Percentiles rank a stretch among this genome's conserved stretches.
Evolutionary conservation across 2,329 filamentous ascomycete genomes (phyloP).

Genomic region (Neoascochyta sp.): DNA sequence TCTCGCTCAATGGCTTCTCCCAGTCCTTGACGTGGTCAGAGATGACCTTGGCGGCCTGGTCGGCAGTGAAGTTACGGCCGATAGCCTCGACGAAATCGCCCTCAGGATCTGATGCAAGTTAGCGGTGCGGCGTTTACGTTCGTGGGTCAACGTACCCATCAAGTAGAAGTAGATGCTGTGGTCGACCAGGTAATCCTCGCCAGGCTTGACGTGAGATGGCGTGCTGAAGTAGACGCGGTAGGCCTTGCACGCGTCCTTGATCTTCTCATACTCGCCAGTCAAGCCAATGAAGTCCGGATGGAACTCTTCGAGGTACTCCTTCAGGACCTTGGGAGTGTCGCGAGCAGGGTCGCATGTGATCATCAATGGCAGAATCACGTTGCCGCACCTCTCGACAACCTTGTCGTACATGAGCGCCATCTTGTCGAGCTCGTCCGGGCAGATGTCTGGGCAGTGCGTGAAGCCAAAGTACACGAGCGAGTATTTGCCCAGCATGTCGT

Average conservation of each 20-base stretch:
- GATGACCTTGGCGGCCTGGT: constrained; percentile 80
- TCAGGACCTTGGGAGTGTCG: constrained; percentile 80
- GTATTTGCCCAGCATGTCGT: constrained; percentile 84
- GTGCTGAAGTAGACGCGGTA: constrained; percentile 98
- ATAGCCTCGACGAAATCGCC: constrained; percentile 98
- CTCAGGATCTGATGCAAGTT: constrained; percentile 69
- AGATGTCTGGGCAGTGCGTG: constrained; percentile 97
- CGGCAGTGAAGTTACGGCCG: constrained; percentile 87
- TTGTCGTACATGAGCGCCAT: constrained; percentile 93
- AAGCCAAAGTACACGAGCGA: constrained; percentile 94
- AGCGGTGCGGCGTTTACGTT: constrained; percentile 8
- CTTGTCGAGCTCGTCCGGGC: constrained; percentile 97
- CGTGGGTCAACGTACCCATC: constrained; percentile 61
- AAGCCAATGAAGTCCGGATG: constrained; percentile 81
- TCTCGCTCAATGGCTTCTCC: constrained; percentile 56
- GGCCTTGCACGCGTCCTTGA: constrained; percentile 90
- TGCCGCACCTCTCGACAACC: constrained; percentile 48
- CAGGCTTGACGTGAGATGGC: constrained; percentile 79
- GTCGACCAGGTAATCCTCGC: constrained; percentile 95
- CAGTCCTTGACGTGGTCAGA: constrained; percentile 79
- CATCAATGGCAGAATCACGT: constrained; percentile 72
- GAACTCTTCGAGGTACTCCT: constrained; percentile 85
- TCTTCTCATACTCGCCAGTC: constrained; percentile 89
- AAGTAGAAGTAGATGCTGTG: constrained; percentile 99
- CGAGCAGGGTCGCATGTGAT: constrained; percentile 93